Base-by-base conservation (phyloP, 805 yeast species). In the Pichia nakasei region DNA sequence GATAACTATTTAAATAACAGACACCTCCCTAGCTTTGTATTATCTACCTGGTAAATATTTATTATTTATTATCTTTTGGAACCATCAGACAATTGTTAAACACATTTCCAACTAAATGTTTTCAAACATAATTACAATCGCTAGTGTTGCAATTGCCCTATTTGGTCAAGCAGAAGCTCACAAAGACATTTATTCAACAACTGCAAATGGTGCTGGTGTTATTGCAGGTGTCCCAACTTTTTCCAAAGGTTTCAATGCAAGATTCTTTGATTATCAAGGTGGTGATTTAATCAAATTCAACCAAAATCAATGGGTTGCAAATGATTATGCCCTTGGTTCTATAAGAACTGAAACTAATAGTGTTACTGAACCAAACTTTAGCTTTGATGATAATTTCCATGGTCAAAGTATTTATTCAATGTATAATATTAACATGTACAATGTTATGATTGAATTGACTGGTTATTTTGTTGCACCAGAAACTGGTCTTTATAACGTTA, bases 401-500 rank as follows among this genome's bases (percentile, higher is more conserved):
- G 35, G 38, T 21, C 18, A 43, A 35, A 9, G 22, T 15, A 20
- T 43, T 17, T 38, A 43, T 22, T 32, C 38, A 24, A 43, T 43
- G 42, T 38, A 38, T 22, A 38, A 43, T 20, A 38, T 43, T 31
- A 22, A 38, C 19, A 43, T 46, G 46, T 38, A 21, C 33, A 47
- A 41, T 37, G 44, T 46, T n/a, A 13, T 45, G 5, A 20, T 45
- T 29, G 50, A 48, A 42, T 42, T 41, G 15, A 45, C 44, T 8
- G 46, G 44, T 43, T 43, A 43, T 31, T 38, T 43, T 48, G 29
- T 38, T 22, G 62, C 68, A 9, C 46, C 52, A 5, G 51, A 48
- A 29, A 45, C 60, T 17, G 68, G 68, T 44, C 42, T 48, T 5
- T 64, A 57, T 40, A 42, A 44, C 1, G 48, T 63, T 33, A 35